Evolutionary conservation across 2,329 filamentous ascomycete genomes (phyloP).

Genomic region (Stachybotrys elegans): DNA sequence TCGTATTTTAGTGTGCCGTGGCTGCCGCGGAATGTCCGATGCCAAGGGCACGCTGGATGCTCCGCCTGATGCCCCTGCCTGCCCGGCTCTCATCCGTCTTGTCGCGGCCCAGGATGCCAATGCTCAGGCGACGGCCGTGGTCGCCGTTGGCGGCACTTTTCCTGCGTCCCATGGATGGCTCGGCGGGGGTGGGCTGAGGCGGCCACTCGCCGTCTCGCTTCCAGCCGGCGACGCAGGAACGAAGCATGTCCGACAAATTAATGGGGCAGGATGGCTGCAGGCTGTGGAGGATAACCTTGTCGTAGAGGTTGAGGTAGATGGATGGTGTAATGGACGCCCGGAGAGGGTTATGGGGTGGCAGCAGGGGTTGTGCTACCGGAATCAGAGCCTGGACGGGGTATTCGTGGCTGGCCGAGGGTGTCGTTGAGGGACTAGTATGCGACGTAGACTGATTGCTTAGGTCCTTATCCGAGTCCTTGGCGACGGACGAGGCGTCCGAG

Average conservation of each 20-base stretch:
- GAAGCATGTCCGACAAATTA: constrained; percentile 76
- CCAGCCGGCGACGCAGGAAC: constrained; percentile 83
- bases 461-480: constrained; percentile 29
- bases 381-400: constrained; percentile 59
- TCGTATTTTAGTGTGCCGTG: no score
- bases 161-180: constrained; percentile 31
- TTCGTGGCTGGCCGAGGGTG: constrained; percentile 9
- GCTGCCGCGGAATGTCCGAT: no score
- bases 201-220: constrained; percentile 94
- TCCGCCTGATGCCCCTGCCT: constrained; percentile 38
- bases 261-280: constrained; percentile 83
- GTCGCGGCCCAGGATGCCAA: constrained; percentile 40
- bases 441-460: constrained; percentile 26
- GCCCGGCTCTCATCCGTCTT: constrained; percentile 25
- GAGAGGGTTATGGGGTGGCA: constrained; percentile 70
- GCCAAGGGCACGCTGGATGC: constrained; percentile 40
- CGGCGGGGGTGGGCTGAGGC: constrained; percentile 42
- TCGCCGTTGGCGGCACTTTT: constrained; percentile 28
- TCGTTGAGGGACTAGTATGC: constrained; percentile 24
- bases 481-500: constrained; percentile 37
- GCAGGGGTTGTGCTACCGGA: constrained; percentile 66
- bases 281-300: constrained; percentile 76
- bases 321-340: constrained; percentile 69
- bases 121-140: constrained; percentile 37
- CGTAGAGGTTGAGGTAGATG: constrained; percentile 79